These are phyloP conservation scores for Morella rubra DNA, from an alignment of 306 rosid genomes.

Conservation along the genomic window DNA sequence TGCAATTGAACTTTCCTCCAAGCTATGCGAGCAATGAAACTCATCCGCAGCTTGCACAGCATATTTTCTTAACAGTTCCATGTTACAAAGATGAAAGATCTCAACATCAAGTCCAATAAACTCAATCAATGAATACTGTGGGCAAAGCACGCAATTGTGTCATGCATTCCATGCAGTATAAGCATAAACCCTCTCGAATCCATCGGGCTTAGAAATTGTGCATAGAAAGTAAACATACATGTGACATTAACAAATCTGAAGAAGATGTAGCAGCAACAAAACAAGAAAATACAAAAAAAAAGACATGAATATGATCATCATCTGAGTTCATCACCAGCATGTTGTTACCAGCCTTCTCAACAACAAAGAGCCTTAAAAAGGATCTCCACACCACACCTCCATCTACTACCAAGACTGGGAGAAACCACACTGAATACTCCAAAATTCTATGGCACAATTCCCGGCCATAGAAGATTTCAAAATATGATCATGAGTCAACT, in stretches of 20 bases:
- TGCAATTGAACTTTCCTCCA: constrained; percentile 96
- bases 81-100: constrained; percentile 26
- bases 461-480: constrained; percentile 75
- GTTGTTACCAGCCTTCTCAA: constrained; percentile 91
- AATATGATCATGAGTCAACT: constrained; percentile 32
- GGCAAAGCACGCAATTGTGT: constrained; percentile 39
- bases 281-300: constrained; percentile 31
- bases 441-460: constrained; percentile 66
- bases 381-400: constrained; percentile 95
- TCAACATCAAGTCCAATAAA: constrained; percentile 29
- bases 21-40: constrained; percentile 94
- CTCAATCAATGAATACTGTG: constrained; percentile 43
- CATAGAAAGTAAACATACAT: constrained; percentile 59
- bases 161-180: constrained; percentile 94
- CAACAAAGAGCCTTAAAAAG: constrained; percentile 80
- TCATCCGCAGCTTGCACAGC: constrained; percentile 58
- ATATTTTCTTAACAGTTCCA: constrained; percentile 46
- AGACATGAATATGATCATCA: constrained; percentile 41
- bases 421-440: constrained; percentile 57
- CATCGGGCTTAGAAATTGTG: constrained; percentile 83
- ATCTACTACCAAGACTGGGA: constrained; percentile 80
- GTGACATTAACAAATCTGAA: constrained; percentile 26
- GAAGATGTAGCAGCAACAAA: constrained; percentile 19
- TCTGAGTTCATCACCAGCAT: constrained; percentile 78
- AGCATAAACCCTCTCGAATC: constrained; percentile 93